Percentiles rank a stretch among this genome's conserved stretches.
phyloP scores from a whole-genome alignment of 176 grass and related monocot species.

The Metroxylon sagu region DNA sequence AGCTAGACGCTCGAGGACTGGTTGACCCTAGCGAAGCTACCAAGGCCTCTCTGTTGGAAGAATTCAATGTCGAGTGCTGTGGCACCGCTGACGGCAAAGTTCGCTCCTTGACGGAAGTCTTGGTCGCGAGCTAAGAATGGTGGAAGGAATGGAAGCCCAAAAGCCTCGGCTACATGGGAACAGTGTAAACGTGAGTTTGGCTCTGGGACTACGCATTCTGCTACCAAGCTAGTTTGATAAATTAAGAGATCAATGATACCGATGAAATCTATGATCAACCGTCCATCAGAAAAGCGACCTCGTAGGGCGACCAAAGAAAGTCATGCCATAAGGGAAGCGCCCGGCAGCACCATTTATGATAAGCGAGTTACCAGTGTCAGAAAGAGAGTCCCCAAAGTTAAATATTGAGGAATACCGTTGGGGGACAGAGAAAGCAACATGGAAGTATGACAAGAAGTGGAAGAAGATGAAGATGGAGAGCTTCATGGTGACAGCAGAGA shows the following conservation, averaged over 20 bases:
- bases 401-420: slow-evolving; percentile 26
- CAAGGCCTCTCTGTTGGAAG: slow-evolving; percentile 52
- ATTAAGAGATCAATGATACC: slow-evolving; percentile 18
- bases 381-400: slow-evolving; percentile 35
- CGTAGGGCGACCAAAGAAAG: slow-evolving; percentile 69
- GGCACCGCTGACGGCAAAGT: slow-evolving; percentile 78
- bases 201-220: no score
- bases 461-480: background rate
- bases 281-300: slow-evolving; percentile 81
- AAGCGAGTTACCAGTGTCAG: slow-evolving; percentile 34
- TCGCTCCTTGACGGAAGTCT: slow-evolving; percentile 51
- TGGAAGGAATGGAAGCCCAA: slow-evolving; percentile 63
- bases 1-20: slow-evolving; percentile 56
- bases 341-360: background rate
- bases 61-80: slow-evolving; percentile 61
- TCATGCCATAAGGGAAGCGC: slow-evolving; percentile 73
- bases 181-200: no score
- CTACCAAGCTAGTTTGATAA: no score
- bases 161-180: slow-evolving; percentile 49
- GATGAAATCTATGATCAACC: slow-evolving; percentile 77
- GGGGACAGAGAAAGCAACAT: background rate
- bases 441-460: background rate
- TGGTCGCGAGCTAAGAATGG: slow-evolving; percentile 40
- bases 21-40: slow-evolving; percentile 30
- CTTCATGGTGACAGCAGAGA: no score